Evolutionary conservation across 805 yeast species (phyloP), one percentile per base, ranked within the genome.

Genomic region (Ogataea ramenticola): DNA sequence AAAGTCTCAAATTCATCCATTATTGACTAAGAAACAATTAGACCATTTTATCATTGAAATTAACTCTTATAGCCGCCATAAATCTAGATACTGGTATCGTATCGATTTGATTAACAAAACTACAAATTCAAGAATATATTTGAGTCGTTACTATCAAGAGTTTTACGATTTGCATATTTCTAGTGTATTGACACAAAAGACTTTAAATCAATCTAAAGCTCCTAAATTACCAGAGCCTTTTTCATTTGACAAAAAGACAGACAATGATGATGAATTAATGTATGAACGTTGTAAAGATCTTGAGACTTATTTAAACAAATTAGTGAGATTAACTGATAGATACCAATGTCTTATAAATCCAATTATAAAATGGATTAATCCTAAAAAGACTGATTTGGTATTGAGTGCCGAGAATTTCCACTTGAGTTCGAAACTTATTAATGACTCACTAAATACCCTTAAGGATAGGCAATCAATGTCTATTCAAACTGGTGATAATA

Each of bases 21-120:
- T 33, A 6, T 32, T 37, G 16, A 37, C 31, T 17, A 29, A 37
- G 22, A 37, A 19, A 17, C 21, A 17, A 16, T 15, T 37, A 4
- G 11, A 37, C 1, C 1, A 19, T 15, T 36, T 31, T 16, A 21
- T 11, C 2, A 22, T 42, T 17, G 29, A 42, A 30, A 33, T 38
- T 11, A 33, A 40, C 4, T 46, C 49, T 19, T 34, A 20, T 20
- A 19, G 26, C 9, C 37, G 63, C 20, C 60, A 55, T 47, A 63
- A 70, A 36, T 71, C 72, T n/a, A 52, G 76, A 42, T 72, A 65
- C 50, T 75, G 79, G 79, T 75, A 75, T 50, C 62, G 75, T 43
- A 64, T 73, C 26, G 79, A 74, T 47, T 53, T 72, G 12, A 10
- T 38, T 6, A 39, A 37, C 21, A 47, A 65, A 41, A 65, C 65